Conservation (phyloP, 2,329 filamentous ascomycete genomes). For the Ambrosiella beaveri region DNA sequence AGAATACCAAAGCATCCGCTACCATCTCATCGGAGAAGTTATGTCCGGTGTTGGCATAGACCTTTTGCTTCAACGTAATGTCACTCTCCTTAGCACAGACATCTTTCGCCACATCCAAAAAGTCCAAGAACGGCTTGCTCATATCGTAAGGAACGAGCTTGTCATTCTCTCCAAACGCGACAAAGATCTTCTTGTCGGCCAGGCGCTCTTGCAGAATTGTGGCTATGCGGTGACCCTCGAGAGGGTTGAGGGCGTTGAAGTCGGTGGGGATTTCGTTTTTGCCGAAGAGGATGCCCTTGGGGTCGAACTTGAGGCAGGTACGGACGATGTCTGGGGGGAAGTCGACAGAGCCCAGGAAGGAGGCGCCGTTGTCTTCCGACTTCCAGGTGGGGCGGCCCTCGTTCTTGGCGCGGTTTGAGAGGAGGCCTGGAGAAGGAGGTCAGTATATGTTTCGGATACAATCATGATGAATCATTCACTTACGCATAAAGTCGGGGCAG, state of each 20-base stretch:
- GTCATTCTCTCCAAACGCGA: conserved; percentile 49
- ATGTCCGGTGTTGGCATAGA: conserved; percentile 55
- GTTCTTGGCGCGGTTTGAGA: conserved; percentile 59
- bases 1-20: conserved; percentile 44
- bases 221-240: conserved; percentile 28
- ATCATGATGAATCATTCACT: conserved; percentile 16
- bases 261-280: conserved; percentile 22
- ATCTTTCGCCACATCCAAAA: conserved; percentile 37
- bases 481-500: conserved; percentile 70
- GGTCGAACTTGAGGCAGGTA: conserved; percentile 50
- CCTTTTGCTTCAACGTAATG: conserved; percentile 43
- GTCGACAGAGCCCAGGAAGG: conserved; percentile 59
- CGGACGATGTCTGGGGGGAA: conserved; percentile 55
- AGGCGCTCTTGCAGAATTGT: conserved; percentile 25
- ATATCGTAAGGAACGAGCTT: conserved; percentile 53
- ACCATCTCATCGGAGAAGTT: conserved; percentile 52
- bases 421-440: conserved; percentile 30
- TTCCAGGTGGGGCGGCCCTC: conserved; percentile 49
- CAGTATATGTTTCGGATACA: not conserved
- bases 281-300: conserved; percentile 55
- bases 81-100: conserved; percentile 39
- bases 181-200: conserved; percentile 44
- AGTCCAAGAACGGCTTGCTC: conserved; percentile 40
- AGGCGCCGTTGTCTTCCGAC: conserved; percentile 33
- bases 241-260: conserved; percentile 20